Evolutionary conservation across 805 yeast genomes (phyloP).

Genomic region (Candida tallmaniae): DNA sequence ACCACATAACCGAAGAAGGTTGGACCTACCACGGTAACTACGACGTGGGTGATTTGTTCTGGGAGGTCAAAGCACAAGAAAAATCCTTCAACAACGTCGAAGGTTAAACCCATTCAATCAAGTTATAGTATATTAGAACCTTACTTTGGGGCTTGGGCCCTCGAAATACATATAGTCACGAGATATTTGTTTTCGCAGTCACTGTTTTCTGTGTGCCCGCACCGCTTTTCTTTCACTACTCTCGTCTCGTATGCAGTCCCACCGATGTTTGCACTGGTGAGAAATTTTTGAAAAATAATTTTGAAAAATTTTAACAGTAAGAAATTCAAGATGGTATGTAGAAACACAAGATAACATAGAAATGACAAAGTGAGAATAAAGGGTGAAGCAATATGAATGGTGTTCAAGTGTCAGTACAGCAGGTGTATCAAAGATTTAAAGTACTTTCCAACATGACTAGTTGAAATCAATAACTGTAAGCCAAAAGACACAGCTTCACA

Average conservation of each 20-base stretch:
- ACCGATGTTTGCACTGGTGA: not conserved
- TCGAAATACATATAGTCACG: too few species aligned
- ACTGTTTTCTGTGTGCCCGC: too few species aligned
- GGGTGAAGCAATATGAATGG: too few species aligned
- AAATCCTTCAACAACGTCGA: conserved; percentile 83
- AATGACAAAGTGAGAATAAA: too few species aligned
- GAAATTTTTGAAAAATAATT: conserved; percentile 1
- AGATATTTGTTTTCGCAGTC: not conserved
- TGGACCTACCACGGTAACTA: conserved; percentile 96
- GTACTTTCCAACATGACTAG: not conserved
- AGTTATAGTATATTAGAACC: too few species aligned
- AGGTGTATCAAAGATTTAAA: too few species aligned
- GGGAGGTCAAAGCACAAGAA: conserved; percentile 87
- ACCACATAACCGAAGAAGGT: conserved; percentile 88
- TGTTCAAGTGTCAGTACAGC: too few species aligned
- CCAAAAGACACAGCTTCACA: too few species aligned
- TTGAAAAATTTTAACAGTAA: conserved; percentile 2
- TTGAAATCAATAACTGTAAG: not conserved
- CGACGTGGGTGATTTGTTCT: conserved; percentile 85
- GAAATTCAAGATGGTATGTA: conserved; percentile 4
- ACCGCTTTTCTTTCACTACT: not conserved
- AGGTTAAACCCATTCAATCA: too few species aligned
- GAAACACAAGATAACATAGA: too few species aligned
- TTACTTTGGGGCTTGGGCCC: too few species aligned
- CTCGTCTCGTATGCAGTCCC: not conserved